Percentiles rank a stretch among this genome's conserved stretches.
These are phyloP conservation scores for Xylariaceae sp. DNA, from an alignment of 2,329 filamentous ascomycete species.

Conservation along the genomic window DNA sequence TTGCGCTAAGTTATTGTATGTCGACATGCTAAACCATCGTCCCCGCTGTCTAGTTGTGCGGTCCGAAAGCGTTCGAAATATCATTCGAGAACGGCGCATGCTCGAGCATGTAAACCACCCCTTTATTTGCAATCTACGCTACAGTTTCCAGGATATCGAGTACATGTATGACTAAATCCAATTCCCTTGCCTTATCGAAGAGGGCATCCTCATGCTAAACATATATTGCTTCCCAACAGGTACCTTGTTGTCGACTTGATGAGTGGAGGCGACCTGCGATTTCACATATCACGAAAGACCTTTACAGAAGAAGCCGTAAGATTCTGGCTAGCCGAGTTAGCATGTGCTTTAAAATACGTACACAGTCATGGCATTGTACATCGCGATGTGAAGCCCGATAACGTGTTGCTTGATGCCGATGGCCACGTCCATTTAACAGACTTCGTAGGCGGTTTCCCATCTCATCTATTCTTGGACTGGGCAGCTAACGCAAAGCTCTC, in stretches of 20 bases:
- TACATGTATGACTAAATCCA: constrained; percentile 67
- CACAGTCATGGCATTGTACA: constrained; percentile 85
- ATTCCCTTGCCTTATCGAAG: background rate
- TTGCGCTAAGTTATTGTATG: constrained; percentile 2
- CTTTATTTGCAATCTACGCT: constrained; percentile 96
- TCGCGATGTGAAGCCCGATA: constrained; percentile 87
- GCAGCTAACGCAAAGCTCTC: constrained; percentile 29
- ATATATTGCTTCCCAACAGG: constrained; percentile 54
- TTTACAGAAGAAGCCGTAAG: constrained; percentile 96
- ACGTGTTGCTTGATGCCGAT: constrained; percentile 79
- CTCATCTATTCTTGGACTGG: background rate
- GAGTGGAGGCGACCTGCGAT: constrained; percentile 93
- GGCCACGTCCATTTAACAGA: constrained; percentile 96
- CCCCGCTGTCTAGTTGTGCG: constrained; percentile 65
- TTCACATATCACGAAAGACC: constrained; percentile 95
- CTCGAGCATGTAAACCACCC: constrained; percentile 96
- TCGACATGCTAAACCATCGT: constrained; percentile 17
- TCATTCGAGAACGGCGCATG: constrained; percentile 95
- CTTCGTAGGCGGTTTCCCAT: constrained; percentile 60
- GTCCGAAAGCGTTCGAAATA: constrained; percentile 96
- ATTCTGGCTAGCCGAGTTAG: constrained; percentile 95
- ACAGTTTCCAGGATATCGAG: constrained; percentile 98
- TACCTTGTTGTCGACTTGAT: constrained; percentile 97
- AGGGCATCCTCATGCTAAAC: constrained; percentile 14
- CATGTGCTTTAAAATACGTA: constrained; percentile 83